These are phyloP conservation scores for Seiridium unicorne DNA, from an alignment of 2,329 filamentous ascomycete genomes.

Conservation along the genomic window DNA sequence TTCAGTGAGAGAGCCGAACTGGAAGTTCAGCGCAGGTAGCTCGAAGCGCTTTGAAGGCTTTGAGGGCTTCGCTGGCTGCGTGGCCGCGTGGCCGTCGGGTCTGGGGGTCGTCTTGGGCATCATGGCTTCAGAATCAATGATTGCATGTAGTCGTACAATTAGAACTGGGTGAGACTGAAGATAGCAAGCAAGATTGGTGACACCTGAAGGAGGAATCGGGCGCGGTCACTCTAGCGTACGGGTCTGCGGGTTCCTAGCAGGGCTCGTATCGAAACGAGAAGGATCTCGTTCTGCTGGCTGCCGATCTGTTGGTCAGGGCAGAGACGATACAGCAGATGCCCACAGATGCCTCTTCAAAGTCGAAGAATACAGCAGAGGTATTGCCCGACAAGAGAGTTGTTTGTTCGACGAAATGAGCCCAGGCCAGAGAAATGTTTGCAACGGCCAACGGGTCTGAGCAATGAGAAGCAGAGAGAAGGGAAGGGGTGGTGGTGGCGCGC, in stretches of 20 bases:
- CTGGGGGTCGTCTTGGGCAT: constrained; percentile 4
- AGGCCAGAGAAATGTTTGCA: not conserved
- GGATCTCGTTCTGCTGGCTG: not conserved
- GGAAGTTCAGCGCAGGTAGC: constrained; percentile 57
- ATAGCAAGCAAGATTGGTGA: not conserved
- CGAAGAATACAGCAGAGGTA: too few species aligned
- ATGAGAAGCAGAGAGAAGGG: constrained; percentile 2
- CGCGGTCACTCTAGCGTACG: not conserved
- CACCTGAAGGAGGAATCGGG: not conserved
- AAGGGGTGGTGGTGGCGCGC: constrained; percentile 10
- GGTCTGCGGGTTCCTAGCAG: not conserved
- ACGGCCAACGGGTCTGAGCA: not conserved
- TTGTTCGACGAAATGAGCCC: not conserved
- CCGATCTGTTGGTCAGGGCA: too few species aligned
- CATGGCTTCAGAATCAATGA: not conserved
- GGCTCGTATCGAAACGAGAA: not conserved
- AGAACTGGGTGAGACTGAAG: not conserved
- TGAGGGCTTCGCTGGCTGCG: not conserved
- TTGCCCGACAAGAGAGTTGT: not conserved
- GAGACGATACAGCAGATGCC: too few species aligned
- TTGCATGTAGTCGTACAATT: not conserved
- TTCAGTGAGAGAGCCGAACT: constrained; percentile 58
- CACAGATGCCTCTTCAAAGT: too few species aligned
- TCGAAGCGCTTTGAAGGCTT: constrained; percentile 43
- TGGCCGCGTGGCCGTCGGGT: not conserved